Evolutionary conservation across 768 basidiomycete species (phyloP).

Genomic region (Hericium coralloides): DNA sequence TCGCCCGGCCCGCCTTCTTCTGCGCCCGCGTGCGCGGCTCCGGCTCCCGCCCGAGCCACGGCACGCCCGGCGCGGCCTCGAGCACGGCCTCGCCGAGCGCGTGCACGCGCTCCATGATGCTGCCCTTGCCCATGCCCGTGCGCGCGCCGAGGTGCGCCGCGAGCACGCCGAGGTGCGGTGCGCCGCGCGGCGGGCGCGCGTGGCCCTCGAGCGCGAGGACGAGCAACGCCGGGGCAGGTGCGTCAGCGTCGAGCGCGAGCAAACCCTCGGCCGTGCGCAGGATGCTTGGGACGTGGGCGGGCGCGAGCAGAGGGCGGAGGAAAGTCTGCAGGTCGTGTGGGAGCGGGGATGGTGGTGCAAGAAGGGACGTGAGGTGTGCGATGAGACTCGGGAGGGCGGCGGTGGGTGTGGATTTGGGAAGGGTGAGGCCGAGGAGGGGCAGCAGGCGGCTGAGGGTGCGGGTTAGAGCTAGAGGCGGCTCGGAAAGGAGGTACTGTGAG

Average conservation of each 20-base stretch:
- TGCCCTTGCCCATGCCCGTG: slow-evolving; percentile 39
- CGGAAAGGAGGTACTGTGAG: slow-evolving; percentile 11
- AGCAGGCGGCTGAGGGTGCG: slow-evolving; percentile 17
- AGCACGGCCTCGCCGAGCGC: slow-evolving; percentile 50
- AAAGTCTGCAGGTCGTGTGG: slow-evolving; percentile 4
- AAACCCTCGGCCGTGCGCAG: slow-evolving; percentile 38
- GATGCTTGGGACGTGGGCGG: slow-evolving; percentile 24
- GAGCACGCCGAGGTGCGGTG: slow-evolving; percentile 47
- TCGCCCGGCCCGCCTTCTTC: slow-evolving; percentile 34
- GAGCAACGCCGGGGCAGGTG: slow-evolving; percentile 55
- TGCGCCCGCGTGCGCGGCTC: slow-evolving; percentile 1
- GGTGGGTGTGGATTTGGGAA: slow-evolving; percentile 3
- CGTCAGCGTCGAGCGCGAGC: slow-evolving; percentile 32
- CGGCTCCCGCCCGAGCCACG: slow-evolving; percentile 44
- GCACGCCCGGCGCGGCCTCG: slow-evolving; percentile 52
- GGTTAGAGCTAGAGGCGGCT: slow-evolving; percentile 19
- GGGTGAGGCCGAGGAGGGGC: slow-evolving; percentile 11
- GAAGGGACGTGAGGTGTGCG: slow-evolving; percentile 26
- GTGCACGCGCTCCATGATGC: slow-evolving; percentile 66
- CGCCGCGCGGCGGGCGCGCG: slow-evolving; percentile 29
- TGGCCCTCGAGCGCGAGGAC: slow-evolving; percentile 68
- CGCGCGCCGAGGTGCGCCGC: slow-evolving; percentile 46
- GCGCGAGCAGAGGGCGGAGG: slow-evolving; percentile 1
- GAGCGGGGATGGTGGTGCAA: slow-evolving; percentile 22
- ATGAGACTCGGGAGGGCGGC: slow-evolving; percentile 21